Evolutionary conservation across 208 protist species (phyloP).

Genomic region (Herpetomonas tarakana): DNA sequence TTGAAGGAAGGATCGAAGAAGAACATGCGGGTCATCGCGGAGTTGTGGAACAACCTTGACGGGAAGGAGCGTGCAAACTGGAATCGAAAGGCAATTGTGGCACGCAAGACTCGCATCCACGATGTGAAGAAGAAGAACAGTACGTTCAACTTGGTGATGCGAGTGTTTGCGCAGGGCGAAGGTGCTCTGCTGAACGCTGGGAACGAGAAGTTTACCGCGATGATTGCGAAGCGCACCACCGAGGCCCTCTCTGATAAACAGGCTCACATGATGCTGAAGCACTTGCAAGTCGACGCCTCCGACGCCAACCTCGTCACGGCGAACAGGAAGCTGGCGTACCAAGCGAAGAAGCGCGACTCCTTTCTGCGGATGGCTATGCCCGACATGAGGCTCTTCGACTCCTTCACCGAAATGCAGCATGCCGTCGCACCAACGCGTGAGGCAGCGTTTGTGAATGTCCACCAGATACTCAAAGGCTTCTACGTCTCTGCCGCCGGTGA

Average conservation of each 20-base stretch:
- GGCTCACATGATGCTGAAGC: constrained; percentile 19
- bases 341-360: not conserved
- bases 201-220: constrained; percentile 42
- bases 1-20: constrained; percentile 22
- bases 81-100: constrained; percentile 41
- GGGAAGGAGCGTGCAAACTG: constrained; percentile 22
- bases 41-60: constrained; percentile 33
- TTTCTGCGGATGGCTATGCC: constrained; percentile 24
- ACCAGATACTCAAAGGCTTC: constrained; percentile 22
- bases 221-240: constrained; percentile 49
- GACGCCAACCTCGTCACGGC: no score
- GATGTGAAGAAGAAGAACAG: constrained; percentile 44
- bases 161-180: constrained; percentile 30
- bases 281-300: constrained; percentile 13
- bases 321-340: not conserved
- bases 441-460: constrained; percentile 34
- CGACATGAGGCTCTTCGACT: constrained; percentile 67
- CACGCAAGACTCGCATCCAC: constrained; percentile 11
- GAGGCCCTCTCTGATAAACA: constrained; percentile 32
- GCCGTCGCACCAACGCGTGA: constrained; percentile 61
- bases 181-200: constrained; percentile 32
- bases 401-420: constrained; percentile 81
- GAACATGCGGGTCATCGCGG: constrained; percentile 46
- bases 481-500: constrained; percentile 19
- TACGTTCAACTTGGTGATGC: constrained; percentile 73